Evolutionary conservation across 2,329 filamentous ascomycete genomes (phyloP), one percentile per base, ranked within the genome.

Genomic region (Chaetomium sp.): DNA sequence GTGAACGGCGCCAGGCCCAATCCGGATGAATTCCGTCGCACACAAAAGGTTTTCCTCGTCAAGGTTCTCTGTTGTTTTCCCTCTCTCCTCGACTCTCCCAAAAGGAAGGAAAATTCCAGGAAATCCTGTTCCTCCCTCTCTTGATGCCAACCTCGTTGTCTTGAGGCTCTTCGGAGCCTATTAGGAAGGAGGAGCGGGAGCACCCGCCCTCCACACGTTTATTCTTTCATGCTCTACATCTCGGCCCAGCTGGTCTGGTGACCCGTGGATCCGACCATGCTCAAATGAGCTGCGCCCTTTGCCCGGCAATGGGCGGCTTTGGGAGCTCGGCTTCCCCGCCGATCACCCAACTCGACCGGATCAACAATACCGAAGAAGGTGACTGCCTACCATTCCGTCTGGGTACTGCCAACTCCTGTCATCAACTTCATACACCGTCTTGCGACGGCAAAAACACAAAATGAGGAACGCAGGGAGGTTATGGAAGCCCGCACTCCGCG

Each of bases 281-380:
- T 63, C 58, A 55, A 66, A 57, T 63, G 61, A 61, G 63, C 57
- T 57, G 51, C 61, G 63, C 21, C 67, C 70, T 29, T 70, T 63
- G 63, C 62, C 66, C 74, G 75, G 75, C 75, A 77, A 77, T 77
- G 75, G 70, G 68, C 75, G 75, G 75, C 75, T 75, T 70, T 68
- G 13, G 55, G 64, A 2, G 25, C 68, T 69, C 69, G 70, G 70
- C 63, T 71, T 65, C 66, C 66, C 56, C 57, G 47, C 57, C 58
- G 51, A 23, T 49, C 53, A 60, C 63, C 68, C 65, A 53, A 53
- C 68, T 63, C 56, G 57, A 51, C 64, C 67, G 62, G 64, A 51
- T 61, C 51, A 55, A 55, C 62, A 61, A 49, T 51, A 60, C 27
- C 59, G 56, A 42, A 29, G 27, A 62, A 51, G 21, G 31, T 10